Conservation (phyloP, 192 early-diverging fungal species). For the Gigaspora rosea region DNA sequence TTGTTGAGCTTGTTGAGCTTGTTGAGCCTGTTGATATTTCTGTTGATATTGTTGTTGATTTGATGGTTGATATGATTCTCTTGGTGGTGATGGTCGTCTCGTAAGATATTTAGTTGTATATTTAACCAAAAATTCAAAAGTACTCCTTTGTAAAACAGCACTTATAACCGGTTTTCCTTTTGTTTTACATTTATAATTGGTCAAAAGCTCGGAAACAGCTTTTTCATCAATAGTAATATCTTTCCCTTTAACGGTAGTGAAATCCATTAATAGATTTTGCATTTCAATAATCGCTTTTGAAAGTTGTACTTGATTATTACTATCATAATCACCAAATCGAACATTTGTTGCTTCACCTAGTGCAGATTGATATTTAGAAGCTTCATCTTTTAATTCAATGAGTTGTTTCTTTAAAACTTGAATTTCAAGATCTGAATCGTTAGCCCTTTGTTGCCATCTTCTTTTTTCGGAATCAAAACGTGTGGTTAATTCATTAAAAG, state of each 20-base stretch:
- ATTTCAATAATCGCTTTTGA: conserved; percentile 12
- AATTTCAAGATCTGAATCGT: neutral
- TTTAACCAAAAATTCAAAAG: neutral
- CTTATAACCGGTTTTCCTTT: conserved; percentile 5
- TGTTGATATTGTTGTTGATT: neutral
- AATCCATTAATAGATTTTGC: neutral
- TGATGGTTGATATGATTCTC: neutral
- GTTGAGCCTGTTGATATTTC: neutral
- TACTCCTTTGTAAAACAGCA: conserved; percentile 24
- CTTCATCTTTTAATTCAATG: conserved; percentile 13
- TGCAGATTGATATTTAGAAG: conserved; percentile 17
- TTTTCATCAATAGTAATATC: conserved; percentile 18
- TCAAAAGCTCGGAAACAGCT: neutral
- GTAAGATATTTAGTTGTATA: neutral
- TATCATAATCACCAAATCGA: conserved; percentile 19
- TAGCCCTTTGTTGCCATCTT: neutral
- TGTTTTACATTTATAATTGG: conserved; percentile 11
- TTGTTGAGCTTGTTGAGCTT: neutral
- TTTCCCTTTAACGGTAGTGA: conserved; percentile 21
- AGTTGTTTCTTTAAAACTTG: conserved; percentile 16
- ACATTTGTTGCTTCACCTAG: conserved; percentile 25
- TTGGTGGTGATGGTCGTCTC: neutral
- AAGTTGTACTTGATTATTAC: conserved; percentile 17
- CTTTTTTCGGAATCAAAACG: conserved; percentile 1
- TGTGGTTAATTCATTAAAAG: neutral